Evolutionary conservation across 2,329 filamentous ascomycete genomes (phyloP).

Genomic region (Penicillium sp.): DNA sequence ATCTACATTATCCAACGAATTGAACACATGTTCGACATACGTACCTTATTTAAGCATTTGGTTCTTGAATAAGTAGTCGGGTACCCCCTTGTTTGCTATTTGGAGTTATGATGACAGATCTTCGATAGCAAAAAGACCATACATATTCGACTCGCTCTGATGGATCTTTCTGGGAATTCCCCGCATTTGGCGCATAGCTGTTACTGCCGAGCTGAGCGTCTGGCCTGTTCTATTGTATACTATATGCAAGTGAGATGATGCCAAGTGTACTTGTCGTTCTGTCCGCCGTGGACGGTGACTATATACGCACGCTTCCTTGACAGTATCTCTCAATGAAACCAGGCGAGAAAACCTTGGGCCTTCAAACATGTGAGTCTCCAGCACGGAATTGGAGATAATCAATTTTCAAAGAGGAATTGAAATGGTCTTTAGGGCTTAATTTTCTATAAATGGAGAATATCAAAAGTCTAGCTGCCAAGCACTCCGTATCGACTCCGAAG

Average conservation of each 20-base stretch:
- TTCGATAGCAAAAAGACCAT: not conserved
- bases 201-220: not conserved
- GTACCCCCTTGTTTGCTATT: not conserved
- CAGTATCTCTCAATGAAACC: no score
- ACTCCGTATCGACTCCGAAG: no score
- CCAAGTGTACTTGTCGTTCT: not conserved
- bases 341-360: no score
- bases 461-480: no score
- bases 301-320: not conserved
- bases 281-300: not conserved
- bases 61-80: not conserved
- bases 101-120: not conserved
- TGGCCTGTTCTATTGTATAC: not conserved
- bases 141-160: not conserved
- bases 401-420: no score
- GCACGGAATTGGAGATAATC: no score
- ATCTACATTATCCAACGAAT: not conserved
- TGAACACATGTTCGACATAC: not conserved
- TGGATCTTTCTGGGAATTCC: not conserved
- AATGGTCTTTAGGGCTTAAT: no score
- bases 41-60: not conserved
- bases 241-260: not conserved
- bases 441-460: no score
- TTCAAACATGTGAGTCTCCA: no score
- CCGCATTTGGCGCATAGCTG: constrained; percentile 2